phyloP scores from a whole-genome alignment of 768 basidiomycete genomes.

The Tricholoma hemisulphureum region DNA sequence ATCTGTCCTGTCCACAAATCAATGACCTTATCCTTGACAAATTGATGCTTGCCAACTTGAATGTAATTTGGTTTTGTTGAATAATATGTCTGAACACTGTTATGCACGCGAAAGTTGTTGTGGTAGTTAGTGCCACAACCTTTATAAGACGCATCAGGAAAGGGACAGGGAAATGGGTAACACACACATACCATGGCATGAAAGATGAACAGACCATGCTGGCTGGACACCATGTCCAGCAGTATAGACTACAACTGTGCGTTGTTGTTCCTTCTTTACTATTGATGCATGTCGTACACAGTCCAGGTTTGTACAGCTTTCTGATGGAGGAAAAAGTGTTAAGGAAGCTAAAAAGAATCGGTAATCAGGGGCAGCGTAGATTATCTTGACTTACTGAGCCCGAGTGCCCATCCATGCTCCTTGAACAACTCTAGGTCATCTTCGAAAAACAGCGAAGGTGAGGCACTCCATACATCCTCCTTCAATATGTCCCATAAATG shows the following conservation, averaged over 20 bases:
- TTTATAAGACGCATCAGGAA: background rate
- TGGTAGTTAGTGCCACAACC: constrained; percentile 23
- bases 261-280: constrained; percentile 20
- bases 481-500: constrained; percentile 35
- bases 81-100: constrained; percentile 20
- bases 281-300: background rate
- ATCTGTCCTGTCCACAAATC: constrained; percentile 16
- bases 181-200: constrained; percentile 18
- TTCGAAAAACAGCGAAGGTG: no score
- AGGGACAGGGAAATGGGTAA: background rate
- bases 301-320: constrained; percentile 4
- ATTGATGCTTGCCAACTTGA: constrained; percentile 28
- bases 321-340: constrained; percentile 8
- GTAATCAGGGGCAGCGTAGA: no score
- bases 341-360: constrained; percentile 2
- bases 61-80: constrained; percentile 16
- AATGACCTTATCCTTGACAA: constrained; percentile 18
- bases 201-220: constrained; percentile 20
- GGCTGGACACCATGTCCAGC: constrained; percentile 18
- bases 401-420: no score
- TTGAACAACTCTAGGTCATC: no score
- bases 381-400: no score
- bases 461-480: no score
- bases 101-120: constrained; percentile 18
- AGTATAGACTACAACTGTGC: constrained; percentile 20